Percentiles rank a stretch among this genome's conserved stretches.
phyloP scores from a whole-genome alignment of 1,284 basidiomycete species.

The Ceraceosorus bombacis region DNA sequence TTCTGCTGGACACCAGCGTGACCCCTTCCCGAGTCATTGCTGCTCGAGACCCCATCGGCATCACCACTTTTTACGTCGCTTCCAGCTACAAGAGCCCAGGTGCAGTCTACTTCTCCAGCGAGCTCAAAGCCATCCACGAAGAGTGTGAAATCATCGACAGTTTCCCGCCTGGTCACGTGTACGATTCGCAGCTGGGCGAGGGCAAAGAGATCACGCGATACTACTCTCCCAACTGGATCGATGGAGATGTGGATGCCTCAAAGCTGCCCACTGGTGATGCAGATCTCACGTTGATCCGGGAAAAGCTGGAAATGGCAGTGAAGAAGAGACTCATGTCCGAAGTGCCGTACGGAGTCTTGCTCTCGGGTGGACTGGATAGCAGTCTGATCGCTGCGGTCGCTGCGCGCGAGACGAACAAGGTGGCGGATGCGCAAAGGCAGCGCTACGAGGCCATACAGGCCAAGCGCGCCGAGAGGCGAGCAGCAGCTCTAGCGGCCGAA shows the following conservation, averaged over 20 bases:
- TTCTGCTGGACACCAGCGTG: constrained; percentile 85
- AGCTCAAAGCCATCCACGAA: constrained; percentile 84
- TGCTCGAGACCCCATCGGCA: constrained; percentile 92
- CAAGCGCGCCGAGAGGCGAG: constrained; percentile 33
- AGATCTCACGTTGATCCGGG: constrained; percentile 59
- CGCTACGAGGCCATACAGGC: constrained; percentile 54
- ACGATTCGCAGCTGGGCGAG: constrained; percentile 42
- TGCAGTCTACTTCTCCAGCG: constrained; percentile 84
- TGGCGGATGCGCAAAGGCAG: constrained; percentile 52
- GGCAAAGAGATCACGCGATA: constrained; percentile 48
- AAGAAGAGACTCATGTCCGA: constrained; percentile 96
- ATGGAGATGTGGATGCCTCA: constrained; percentile 51
- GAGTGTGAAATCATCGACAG: constrained; percentile 91
- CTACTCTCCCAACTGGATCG: constrained; percentile 48
- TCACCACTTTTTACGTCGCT: constrained; percentile 96
- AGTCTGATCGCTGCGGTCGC: constrained; percentile 94
- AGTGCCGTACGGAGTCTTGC: constrained; percentile 93
- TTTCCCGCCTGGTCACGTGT: constrained; percentile 92
- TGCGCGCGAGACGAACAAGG: constrained; percentile 90
- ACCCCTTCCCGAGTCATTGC: constrained; percentile 84
- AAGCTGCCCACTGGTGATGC: constrained; percentile 60
- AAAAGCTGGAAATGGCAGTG: constrained; percentile 82
- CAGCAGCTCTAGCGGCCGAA: constrained; percentile 5
- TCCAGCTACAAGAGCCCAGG: constrained; percentile 78
- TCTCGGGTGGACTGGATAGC: constrained; percentile 91